Evolutionary conservation across 1,284 basidiomycete genomes (phyloP).

Genomic region (Neolentinus lepideus): DNA sequence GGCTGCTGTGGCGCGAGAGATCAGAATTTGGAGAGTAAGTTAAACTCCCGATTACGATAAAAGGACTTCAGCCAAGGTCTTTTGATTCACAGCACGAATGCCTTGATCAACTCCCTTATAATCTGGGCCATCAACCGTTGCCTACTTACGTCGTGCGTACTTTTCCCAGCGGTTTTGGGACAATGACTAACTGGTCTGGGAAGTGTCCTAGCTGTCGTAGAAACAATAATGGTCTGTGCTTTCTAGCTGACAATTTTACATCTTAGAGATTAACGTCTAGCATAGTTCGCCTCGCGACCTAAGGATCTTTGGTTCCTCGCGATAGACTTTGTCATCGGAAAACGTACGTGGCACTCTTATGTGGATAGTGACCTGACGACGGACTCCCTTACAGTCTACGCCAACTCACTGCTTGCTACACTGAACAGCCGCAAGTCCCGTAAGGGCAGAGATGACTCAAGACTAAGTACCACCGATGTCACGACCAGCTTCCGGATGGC

Average conservation of each 20-base stretch:
- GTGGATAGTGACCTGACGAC: background rate
- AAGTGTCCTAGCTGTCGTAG: background rate
- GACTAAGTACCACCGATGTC: background rate
- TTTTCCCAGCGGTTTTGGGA: background rate
- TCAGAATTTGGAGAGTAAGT: conserved; percentile 2
- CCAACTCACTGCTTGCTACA: conserved; percentile 3
- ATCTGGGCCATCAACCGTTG: conserved; percentile 14
- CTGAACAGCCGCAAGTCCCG: background rate
- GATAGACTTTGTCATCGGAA: conserved; percentile 4
- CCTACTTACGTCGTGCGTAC: conserved; percentile 10
- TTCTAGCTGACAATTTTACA: background rate
- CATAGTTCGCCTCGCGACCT: background rate
- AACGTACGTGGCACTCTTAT: background rate
- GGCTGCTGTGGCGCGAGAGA: conserved; percentile 9
- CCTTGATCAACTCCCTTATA: conserved; percentile 7
- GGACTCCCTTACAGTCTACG: background rate
- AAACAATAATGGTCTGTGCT: background rate
- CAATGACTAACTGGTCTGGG: too few relatives aligned
- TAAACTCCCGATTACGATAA: background rate
- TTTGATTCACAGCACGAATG: conserved; percentile 1
- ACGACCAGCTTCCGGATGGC: background rate
- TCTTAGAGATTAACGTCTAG: background rate
- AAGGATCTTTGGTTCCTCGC: conserved; percentile 2
- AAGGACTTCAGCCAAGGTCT: background rate
- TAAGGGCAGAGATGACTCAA: background rate